These are phyloP conservation scores for Aspergillus latus DNA, from an alignment of 2,329 filamentous ascomycete species.

Conservation along the genomic window DNA sequence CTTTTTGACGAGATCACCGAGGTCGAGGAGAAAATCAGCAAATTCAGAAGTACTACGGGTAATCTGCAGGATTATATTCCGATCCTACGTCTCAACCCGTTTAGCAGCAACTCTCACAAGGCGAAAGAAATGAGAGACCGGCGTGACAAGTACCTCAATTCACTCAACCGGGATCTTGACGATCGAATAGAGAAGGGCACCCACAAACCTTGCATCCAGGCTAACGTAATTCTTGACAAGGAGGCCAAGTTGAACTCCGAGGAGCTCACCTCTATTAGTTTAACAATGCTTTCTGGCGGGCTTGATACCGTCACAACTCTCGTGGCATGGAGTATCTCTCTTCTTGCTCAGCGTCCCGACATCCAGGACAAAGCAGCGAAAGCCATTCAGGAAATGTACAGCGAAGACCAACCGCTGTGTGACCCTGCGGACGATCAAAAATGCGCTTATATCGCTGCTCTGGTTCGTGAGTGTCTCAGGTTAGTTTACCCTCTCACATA, in stretches of 20 bases:
- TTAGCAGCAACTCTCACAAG: conserved; percentile 58
- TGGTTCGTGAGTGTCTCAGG: conserved; percentile 63
- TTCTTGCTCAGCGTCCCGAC: conserved; percentile 60
- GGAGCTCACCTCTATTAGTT: conserved; percentile 64
- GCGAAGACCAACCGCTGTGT: conserved; percentile 56
- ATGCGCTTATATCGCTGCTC: conserved; percentile 61
- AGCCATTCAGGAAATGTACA: conserved; percentile 58
- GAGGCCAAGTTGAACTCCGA: conserved; percentile 63
- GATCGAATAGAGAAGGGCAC: conserved; percentile 61
- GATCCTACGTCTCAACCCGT: conserved; percentile 65
- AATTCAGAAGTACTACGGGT: conserved; percentile 72
- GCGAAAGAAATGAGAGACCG: conserved; percentile 61
- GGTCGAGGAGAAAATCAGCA: conserved; percentile 71
- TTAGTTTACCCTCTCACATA: conserved; percentile 23
- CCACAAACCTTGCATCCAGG: conserved; percentile 65
- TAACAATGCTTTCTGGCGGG: conserved; percentile 68
- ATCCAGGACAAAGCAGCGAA: conserved; percentile 60
- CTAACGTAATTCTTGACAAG: conserved; percentile 64
- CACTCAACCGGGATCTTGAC: conserved; percentile 59
- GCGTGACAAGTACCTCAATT: conserved; percentile 60
- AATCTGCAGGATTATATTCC: conserved; percentile 81
- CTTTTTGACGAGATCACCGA: conserved; percentile 71
- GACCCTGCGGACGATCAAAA: conserved; percentile 63
- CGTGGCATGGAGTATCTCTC: conserved; percentile 64
- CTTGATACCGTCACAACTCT: conserved; percentile 67